Base-by-base conservation (phyloP, 371 early-diverging fungal genomes). In the Mortierella sp. region DNA sequence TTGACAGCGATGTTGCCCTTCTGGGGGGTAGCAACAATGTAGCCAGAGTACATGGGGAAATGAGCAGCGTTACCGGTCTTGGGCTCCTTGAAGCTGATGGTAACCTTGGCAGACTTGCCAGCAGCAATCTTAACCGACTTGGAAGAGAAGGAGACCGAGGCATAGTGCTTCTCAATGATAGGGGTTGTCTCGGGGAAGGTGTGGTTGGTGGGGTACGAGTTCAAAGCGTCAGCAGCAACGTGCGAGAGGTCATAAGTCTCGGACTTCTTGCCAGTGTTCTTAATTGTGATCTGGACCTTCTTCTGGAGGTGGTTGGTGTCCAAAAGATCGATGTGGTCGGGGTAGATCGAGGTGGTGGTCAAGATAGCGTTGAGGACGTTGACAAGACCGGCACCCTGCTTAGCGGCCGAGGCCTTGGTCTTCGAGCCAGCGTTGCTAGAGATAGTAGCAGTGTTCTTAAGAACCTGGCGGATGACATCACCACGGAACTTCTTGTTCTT, bases 351-450 rank as follows among this genome's bases (percentile, higher is more conserved):
- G 7, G 87, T 85, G 19, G 83, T 83, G 1, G 90, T 63, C 6
- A 48, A 75, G 58, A 94, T 65, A 2, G 95, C 89, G 46, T 84
- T 74, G 63, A 84, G 83, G 19, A 88, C 80, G 81, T 95, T 86
- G 53, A 95, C 84, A n/a, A 95, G 76, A 11, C 96, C 96, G 26
- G 89, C 85, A 6, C 96, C 96, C 77, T 94, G 91, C 62, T 82
- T 82, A 56, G 86, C 87, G 2, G 84, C 84, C 0, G 88, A 84
- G 25, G 75, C 62, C 11, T 70, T 25, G 21, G 61, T 60, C 46
- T 50, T 57, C 19, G 68, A 56, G n/a, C 52, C 37, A 7, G 12
- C 25, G 23, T 60, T 61, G 23, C 30, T 51, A 9, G 62, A 48
- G 37, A 81, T 70, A 6, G 75, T 75, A 7, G 83, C 83, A 52